Base-by-base conservation (phyloP, 2,329 filamentous ascomycete genomes). In the Akanthomyces muscarius region DNA sequence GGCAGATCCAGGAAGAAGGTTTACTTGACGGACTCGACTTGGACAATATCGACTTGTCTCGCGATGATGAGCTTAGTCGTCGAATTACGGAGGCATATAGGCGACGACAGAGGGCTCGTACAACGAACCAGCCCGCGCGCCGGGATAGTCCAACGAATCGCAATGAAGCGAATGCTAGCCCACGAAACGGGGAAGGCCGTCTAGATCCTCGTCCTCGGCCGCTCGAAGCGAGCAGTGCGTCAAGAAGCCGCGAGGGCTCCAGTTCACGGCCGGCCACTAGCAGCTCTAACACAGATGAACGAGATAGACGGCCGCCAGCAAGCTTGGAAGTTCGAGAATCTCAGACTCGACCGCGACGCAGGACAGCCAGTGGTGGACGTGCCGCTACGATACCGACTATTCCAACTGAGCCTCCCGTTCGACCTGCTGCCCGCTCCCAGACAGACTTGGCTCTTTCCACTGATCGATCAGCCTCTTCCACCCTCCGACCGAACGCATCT, bases 61-160 rank as follows among this genome's bases (percentile, higher is more conserved):
- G 92, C 70, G 92, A 97, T 71, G 92, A 97, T 70, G 91, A 96
- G 70, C 86, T 98, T 18, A 96, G 91, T 67, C 90, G 94, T 70
- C 87, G 90, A 64, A 97, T 98, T 69, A 93, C 92, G 2, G 91
- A 96, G 70, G 92, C 92, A 2, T 97, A 96, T 71, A 82, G 91
- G 63, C 84, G 91, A 65, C 83, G 91, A 36, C 91, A 96, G 71
- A 84, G 82, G 50, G 86, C 88, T 65, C 78, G 85, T 64, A 72
- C 80, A n/a, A 80, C 83, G 14, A 74, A 65, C 77, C 77, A 68
- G 71, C 71, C 67, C 48, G 66, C 33, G n/a, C 72, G 65, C 57
- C 68, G 68, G 10, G 68, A 68, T 36, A 76, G 71, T 28, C 33
- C 62, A 21, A 45, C 61, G 44, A 67, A 70, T 28, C 64, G 69